Base-by-base conservation (phyloP, 2,329 filamentous ascomycete species). In the Aspergillus quadricinctus region DNA sequence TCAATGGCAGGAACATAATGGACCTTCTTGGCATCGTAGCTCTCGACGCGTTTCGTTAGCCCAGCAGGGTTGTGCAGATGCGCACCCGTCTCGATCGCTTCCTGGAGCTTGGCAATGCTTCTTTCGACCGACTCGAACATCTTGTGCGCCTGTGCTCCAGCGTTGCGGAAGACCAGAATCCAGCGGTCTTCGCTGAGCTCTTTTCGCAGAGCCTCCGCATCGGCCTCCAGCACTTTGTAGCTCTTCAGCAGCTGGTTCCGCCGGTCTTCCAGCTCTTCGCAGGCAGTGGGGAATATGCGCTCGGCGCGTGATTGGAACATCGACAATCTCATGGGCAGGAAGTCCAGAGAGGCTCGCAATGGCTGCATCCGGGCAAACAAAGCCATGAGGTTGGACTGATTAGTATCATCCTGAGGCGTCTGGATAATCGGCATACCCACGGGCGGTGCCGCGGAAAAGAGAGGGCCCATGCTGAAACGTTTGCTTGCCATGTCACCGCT, bases 321-420 rank as follows among this genome's bases (percentile, higher is more conserved):
- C 0, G 90, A 91, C 17, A 99, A 77, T 53, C 93, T 83, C 93
- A 97, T 97, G 1, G 94, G 94, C 23, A 99, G 76, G 67, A 99
- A 99, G 72, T 97, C 94, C 35, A 99, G 80, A 0, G 92, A 97
- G 1, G 94, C 94, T 54, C 92, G 84, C 21, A 99, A 77, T 1
- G 94, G 93, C 66, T 97, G 94, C 88, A 97, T 96, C 56, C 93
- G 86, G 4, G 94, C 94, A 73, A 97, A 97, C 11, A 99, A 79
- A 2, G 90, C 92, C 52, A 97, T 81, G 4, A 99, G 79, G 61
- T 89, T 92, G 1, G 91, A 92, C 70, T 96, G 79, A 62, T 88
- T 92, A 1, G 91, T 91, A 69, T 97, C 93, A 61, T 97, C 92
- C 63, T 91, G 88, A 21, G 80, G 78, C 8, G 74, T 77, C 43